Evolutionary conservation across 192 early-diverging fungal genomes (phyloP).

Genomic region (Cladochytrium replicatum): DNA sequence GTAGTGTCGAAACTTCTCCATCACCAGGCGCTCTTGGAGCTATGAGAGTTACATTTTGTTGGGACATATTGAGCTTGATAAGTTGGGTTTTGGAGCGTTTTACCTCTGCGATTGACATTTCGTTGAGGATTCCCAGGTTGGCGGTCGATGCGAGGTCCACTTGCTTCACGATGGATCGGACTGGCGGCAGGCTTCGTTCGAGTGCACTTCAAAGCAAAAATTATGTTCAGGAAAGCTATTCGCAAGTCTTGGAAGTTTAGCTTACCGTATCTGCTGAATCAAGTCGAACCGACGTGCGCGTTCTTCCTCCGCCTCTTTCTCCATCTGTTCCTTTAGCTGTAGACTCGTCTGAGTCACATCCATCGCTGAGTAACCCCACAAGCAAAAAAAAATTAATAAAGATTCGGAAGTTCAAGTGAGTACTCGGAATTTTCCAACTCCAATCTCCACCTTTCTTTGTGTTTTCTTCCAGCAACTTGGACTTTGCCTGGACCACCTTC

Average conservation of each 20-base stretch:
- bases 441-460: constrained; percentile 23
- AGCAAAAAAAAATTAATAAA: too few species aligned
- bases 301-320: constrained; percentile 27
- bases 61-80: not conserved
- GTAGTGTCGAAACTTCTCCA: constrained; percentile 11
- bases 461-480: too few species aligned
- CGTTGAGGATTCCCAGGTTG: constrained; percentile 33
- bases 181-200: constrained; percentile 30
- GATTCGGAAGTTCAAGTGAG: too few species aligned
- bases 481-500: constrained; percentile 31
- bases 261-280: constrained; percentile 45
- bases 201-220: too few species aligned
- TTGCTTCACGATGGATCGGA: constrained; percentile 23
- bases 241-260: too few species aligned
- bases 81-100: not conserved
- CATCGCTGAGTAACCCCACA: constrained; percentile 14
- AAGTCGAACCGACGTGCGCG: constrained; percentile 29
- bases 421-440: not conserved
- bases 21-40: constrained; percentile 40
- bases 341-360: constrained; percentile 20
- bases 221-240: too few species aligned
- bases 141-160: constrained; percentile 39
- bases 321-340: constrained; percentile 20
- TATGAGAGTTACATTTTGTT: constrained; percentile 6
- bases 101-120: constrained; percentile 48